Percentiles rank a stretch among this genome's conserved stretches.
Conservation (phyloP, 2,329 filamentous ascomycete species). For the Aspergillus felis region DNA sequence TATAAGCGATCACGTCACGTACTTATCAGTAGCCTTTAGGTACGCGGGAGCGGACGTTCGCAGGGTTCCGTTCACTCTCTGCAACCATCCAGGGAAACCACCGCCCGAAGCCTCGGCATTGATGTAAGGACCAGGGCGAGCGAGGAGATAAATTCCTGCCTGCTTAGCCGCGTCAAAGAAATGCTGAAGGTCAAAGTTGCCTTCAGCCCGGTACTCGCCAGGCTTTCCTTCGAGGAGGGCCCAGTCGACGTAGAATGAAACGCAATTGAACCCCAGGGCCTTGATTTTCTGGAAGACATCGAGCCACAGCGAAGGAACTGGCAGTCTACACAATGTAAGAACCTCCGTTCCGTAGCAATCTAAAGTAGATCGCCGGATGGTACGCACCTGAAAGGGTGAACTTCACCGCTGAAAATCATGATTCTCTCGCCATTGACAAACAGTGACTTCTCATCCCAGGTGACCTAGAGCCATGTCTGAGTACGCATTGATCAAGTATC, state of each 20-base stretch:
- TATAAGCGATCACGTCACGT: conserved; percentile 11
- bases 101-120: conserved; percentile 74
- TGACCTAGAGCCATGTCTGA: conserved; percentile 44
- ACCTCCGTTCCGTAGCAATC: not conserved
- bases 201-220: conserved; percentile 66
- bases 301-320: conserved; percentile 60
- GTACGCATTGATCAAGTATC: not conserved
- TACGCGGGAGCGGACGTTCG: conserved; percentile 61
- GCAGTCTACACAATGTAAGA: conserved; percentile 42
- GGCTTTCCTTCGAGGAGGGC: conserved; percentile 69
- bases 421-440: conserved; percentile 66
- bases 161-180: conserved; percentile 72
- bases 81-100: conserved; percentile 77
- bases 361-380: not conserved
- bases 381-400: conserved; percentile 61
- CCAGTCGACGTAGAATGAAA: conserved; percentile 79
- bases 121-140: conserved; percentile 69
- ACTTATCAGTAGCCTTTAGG: conserved; percentile 64
- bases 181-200: conserved; percentile 66
- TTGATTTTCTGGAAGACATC: conserved; percentile 82
- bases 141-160: conserved; percentile 73
- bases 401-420: conserved; percentile 69
- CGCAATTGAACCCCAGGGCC: conserved; percentile 72
- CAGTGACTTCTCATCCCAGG: conserved; percentile 69
- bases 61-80: conserved; percentile 61